These are phyloP conservation scores for Volvox reticuliferus DNA, from an alignment of 139 green algal species.

Conservation along the genomic window DNA sequence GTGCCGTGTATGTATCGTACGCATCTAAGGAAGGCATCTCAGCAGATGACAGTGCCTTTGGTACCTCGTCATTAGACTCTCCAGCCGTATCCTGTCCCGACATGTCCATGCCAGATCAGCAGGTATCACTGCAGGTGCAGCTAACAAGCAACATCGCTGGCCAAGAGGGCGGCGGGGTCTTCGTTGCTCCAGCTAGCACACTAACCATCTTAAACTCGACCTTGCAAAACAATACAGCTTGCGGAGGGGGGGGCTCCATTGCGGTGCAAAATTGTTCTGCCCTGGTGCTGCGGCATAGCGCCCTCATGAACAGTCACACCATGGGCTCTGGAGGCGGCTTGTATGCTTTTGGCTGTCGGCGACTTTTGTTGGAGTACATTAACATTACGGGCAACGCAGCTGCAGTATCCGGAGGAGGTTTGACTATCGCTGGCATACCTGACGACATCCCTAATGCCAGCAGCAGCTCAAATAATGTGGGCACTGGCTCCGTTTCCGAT, in stretches of 20 bases:
- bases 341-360: not conserved
- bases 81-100: not conserved
- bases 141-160: not conserved
- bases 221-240: not conserved
- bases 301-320: not conserved
- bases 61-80: not conserved
- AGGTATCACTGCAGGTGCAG: not conserved
- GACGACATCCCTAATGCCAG: not conserved
- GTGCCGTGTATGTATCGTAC: not conserved
- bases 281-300: not conserved
- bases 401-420: not conserved
- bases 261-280: not conserved
- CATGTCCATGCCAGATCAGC: too few species aligned
- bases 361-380: not conserved
- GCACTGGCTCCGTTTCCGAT: not conserved
- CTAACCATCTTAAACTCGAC: not conserved
- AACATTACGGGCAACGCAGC: not conserved
- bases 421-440: not conserved
- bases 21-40: not conserved
- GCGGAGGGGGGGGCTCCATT: not conserved
- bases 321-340: not conserved
- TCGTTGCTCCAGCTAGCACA: not conserved
- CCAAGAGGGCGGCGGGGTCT: not conserved
- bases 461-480: not conserved
- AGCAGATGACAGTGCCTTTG: not conserved